Base-by-base conservation (phyloP, 2,329 filamentous ascomycete genomes). In the Sporothrix inflata region DNA sequence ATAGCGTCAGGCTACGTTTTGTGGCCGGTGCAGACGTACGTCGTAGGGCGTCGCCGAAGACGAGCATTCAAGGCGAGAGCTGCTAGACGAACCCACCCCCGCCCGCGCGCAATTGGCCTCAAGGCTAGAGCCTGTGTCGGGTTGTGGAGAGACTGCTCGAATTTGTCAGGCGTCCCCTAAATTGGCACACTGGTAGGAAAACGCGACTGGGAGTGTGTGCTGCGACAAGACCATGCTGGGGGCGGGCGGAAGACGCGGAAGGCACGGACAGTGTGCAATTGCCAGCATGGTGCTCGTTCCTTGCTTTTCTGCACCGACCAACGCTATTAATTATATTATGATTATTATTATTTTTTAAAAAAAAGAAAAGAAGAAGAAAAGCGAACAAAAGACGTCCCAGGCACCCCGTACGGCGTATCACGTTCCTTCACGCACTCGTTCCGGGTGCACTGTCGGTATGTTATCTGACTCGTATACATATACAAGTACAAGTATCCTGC, bases 131-230 rank as follows among this genome's bases (percentile, higher is more conserved):
- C 34, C 19, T 34, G 53, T 53, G 51, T 14, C 24, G 9, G 21
- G 27, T 19, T 51, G 55, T 63, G 68, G 68, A 19, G 27, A 61
- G 53, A 63, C 12, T 21, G 65, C 5, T 38, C n/a, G 30, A 14
- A 42, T 55, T 69, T 69, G 66, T 69, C 34, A 55, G 47, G 66
- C 27, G 66, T n/a, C 66, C 16, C 30, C 57, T 30, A 38, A 19
- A 61, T 60, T 34, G 27, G 27, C 53, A 60, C 12, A 45, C 16
- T 45, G 42, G 42, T 16, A 45, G 8, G 16, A 11, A 45, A 16
- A 3, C 30, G 30, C 30, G 30, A 34, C 6, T 34, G 30, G 6
- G 30, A 34, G 30, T 3, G 30, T 3, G 30, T 34, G 30, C 30
- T 34, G 30, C 30, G 30, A 34, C 30, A 34, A 34, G 30, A 34